phyloP scores from a whole-genome alignment of 1,139 yeast species.

The Sugiyamaella pinicola region DNA sequence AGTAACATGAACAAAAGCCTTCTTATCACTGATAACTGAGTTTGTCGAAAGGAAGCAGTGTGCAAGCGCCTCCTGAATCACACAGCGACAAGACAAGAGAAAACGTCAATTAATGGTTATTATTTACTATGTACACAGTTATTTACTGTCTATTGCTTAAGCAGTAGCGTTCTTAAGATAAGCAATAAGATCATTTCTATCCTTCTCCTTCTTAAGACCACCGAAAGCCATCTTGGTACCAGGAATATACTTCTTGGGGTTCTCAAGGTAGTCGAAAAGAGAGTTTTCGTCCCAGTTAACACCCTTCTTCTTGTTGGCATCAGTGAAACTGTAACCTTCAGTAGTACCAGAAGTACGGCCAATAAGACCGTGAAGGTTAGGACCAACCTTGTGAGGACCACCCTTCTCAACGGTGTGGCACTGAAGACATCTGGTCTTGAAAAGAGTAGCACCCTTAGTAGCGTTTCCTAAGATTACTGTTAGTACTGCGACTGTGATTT shows the following conservation, averaged over 20 bases:
- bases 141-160: slow-evolving; percentile 27
- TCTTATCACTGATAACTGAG: no score
- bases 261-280: slow-evolving; percentile 93
- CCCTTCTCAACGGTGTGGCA: slow-evolving; percentile 97
- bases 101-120: background rate
- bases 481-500: background rate
- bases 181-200: slow-evolving; percentile 94
- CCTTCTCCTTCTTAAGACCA: slow-evolving; percentile 99
- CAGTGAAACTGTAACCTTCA: slow-evolving; percentile 93
- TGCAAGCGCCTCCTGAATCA: no score
- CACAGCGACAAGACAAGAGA: no score
- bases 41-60: no score
- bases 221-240: slow-evolving; percentile 99
- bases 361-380: slow-evolving; percentile 92
- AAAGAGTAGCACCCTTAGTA: slow-evolving; percentile 97
- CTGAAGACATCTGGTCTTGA: slow-evolving; percentile 98
- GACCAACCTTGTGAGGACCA: slow-evolving; percentile 99
- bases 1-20: no score
- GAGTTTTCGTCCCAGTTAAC: slow-evolving; percentile 85
- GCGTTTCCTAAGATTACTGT: slow-evolving; percentile 60
- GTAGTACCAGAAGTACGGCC: slow-evolving; percentile 94
- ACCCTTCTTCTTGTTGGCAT: slow-evolving; percentile 97
- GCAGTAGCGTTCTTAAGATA: slow-evolving; percentile 78
- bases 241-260: slow-evolving; percentile 99
- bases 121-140: slow-evolving; percentile 14